These are phyloP conservation scores for Rubia peregrina DNA, from an alignment of 305 asterid species.

Conservation along the genomic window DNA sequence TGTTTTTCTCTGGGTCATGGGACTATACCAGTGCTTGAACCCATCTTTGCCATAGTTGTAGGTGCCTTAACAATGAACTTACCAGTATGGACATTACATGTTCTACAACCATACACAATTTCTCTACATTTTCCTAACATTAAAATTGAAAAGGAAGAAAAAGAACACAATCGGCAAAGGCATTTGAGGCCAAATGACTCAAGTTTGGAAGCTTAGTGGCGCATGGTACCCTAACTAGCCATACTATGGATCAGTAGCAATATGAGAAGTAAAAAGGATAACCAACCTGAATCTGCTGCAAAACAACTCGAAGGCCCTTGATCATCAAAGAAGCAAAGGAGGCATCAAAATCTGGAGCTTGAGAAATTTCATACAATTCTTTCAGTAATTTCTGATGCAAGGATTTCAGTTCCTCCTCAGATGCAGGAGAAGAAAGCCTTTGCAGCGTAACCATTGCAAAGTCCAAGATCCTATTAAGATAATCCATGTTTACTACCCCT, in stretches of 20 bases:
- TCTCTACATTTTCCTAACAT: background rate
- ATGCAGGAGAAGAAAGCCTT: conserved; percentile 72
- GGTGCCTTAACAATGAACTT: background rate
- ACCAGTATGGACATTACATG: background rate
- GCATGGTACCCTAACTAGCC: background rate
- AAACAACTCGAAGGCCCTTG: conserved; percentile 68
- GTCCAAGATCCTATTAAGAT: conserved; percentile 59
- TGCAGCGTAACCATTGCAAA: conserved; percentile 52
- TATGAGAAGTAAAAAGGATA: background rate
- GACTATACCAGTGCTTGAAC: background rate
- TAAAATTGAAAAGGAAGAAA: background rate
- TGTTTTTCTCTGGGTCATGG: background rate
- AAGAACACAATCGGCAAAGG: background rate
- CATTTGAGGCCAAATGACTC: background rate
- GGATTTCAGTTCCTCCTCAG: conserved; percentile 55
- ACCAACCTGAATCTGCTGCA: conserved; percentile 67
- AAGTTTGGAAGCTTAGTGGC: background rate
- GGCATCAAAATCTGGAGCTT: conserved; percentile 30
- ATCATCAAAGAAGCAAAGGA: conserved; percentile 41
- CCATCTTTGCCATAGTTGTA: background rate
- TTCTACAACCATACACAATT: background rate
- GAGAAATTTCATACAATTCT: conserved; percentile 51
- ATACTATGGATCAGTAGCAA: background rate
- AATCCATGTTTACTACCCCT: conserved; percentile 49
- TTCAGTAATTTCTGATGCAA: conserved; percentile 43